Conservation (phyloP, 1,139 yeast species). For the Spencermartinsiella ligniputridi region DNA sequence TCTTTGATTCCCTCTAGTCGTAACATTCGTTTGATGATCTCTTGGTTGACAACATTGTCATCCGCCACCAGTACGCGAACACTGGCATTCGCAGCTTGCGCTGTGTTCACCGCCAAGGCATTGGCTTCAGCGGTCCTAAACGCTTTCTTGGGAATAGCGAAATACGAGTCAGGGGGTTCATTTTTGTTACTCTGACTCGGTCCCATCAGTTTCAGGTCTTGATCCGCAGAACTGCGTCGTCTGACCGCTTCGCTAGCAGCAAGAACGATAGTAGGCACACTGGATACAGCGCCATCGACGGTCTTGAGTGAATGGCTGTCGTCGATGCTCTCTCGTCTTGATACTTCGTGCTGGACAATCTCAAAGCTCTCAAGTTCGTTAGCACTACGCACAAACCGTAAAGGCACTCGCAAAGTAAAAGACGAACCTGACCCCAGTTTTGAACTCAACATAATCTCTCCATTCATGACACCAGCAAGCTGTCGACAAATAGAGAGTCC, state of each 20-base stretch:
- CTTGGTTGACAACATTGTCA: conserved; percentile 87
- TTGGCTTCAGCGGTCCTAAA: background rate
- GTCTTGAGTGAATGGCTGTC: background rate
- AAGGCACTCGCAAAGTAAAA: conserved; percentile 74
- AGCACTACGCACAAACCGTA: conserved; percentile 25
- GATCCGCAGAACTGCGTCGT: background rate
- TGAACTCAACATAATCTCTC: conserved; percentile 60
- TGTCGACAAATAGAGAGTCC: conserved; percentile 93
- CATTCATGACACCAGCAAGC: conserved; percentile 76
- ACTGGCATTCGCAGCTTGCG: background rate
- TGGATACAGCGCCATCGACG: background rate
- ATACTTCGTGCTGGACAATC: background rate
- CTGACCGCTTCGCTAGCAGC: background rate
- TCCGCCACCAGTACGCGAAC: conserved; percentile 79
- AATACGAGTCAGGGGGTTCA: background rate
- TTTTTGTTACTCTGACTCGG: background rate
- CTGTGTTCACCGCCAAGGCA: background rate
- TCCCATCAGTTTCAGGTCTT: background rate
- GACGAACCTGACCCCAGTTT: conserved; percentile 73
- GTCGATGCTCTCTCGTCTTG: background rate
- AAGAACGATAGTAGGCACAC: background rate
- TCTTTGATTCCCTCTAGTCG: conserved; percentile 69
- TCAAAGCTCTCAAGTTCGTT: background rate
- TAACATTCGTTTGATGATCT: conserved; percentile 82
- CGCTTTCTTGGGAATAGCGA: background rate